A percentile compares a stretch with the other conserved stretches of the same genome.
Conservation (phyloP, 331 rosid species). For the Malus hybrid region DNA sequence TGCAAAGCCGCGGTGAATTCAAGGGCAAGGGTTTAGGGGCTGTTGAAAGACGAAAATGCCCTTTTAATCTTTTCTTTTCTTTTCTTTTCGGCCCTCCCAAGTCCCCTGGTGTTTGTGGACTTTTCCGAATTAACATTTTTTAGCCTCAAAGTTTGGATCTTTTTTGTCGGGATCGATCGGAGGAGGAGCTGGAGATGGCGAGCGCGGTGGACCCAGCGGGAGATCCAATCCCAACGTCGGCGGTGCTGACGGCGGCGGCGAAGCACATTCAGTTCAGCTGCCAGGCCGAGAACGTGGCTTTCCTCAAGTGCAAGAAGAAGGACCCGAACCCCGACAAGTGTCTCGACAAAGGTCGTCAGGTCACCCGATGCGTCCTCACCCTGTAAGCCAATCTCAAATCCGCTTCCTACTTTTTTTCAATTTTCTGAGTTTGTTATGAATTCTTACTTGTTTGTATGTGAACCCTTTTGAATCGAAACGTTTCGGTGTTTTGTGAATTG, state of each 20-base stretch:
- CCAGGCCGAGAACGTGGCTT: conserved; percentile 76
- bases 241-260: conserved; percentile 85
- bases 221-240: conserved; percentile 88
- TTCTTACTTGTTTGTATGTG: background rate
- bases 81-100: background rate
- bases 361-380: conserved; percentile 86
- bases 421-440: conserved; percentile 1
- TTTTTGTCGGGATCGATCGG: conserved; percentile 12
- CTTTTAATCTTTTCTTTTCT: background rate
- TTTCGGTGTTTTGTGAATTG: background rate
- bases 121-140: background rate
- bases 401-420: background rate
- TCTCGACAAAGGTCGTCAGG: conserved; percentile 80
- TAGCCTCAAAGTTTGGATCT: background rate
- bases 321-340: conserved; percentile 94
- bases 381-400: conserved; percentile 38
- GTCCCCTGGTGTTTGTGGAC: background rate
- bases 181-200: conserved; percentile 48
- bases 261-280: conserved; percentile 78
- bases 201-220: conserved; percentile 77
- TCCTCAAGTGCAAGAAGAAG: conserved; percentile 83
- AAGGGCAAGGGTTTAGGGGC: background rate
- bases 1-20: background rate
- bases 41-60: background rate
- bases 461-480: background rate